Conservation (phyloP, 2,329 filamentous ascomycete species). For the Chaetomiaceae sp. region DNA sequence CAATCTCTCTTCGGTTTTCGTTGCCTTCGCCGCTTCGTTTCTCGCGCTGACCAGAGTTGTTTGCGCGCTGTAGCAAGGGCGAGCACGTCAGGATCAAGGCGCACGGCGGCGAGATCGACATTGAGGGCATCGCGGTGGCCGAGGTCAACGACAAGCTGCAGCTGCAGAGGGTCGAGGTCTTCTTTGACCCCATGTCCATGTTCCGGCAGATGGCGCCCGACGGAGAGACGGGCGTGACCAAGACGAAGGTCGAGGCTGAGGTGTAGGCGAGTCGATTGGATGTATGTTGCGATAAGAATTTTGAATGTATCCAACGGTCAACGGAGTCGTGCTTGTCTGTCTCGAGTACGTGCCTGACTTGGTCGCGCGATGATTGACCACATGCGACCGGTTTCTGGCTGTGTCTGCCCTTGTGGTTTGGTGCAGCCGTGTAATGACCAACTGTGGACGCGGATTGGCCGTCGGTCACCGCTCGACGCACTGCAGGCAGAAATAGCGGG, state of each 20-base stretch:
- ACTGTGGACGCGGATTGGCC: too few relatives aligned
- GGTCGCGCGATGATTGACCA: too few relatives aligned
- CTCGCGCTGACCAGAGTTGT: neutral
- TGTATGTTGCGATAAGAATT: too few relatives aligned
- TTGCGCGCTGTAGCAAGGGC: conserved; percentile 42
- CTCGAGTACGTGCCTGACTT: too few relatives aligned
- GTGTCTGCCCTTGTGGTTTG: too few relatives aligned
- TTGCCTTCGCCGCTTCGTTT: neutral
- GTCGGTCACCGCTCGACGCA: too few relatives aligned
- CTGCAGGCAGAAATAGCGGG: too few relatives aligned
- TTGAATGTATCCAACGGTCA: too few relatives aligned
- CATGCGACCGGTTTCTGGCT: too few relatives aligned
- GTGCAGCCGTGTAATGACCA: too few relatives aligned
- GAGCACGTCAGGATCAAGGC: conserved; percentile 58
- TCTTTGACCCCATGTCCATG: conserved; percentile 62
- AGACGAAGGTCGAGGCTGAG: conserved; percentile 7
- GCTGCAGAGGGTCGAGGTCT: conserved; percentile 54
- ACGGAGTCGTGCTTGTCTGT: too few relatives aligned
- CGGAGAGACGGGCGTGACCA: conserved; percentile 15
- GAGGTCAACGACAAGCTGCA: conserved; percentile 55
- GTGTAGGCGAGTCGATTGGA: neutral
- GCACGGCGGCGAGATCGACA: conserved; percentile 55
- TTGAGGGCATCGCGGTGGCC: conserved; percentile 57
- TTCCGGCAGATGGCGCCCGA: conserved; percentile 53
- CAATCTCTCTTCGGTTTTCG: neutral